phyloP scores from a whole-genome alignment of 1,284 basidiomycete genomes.

The Cutaneotrichosporon dermatis region DNA sequence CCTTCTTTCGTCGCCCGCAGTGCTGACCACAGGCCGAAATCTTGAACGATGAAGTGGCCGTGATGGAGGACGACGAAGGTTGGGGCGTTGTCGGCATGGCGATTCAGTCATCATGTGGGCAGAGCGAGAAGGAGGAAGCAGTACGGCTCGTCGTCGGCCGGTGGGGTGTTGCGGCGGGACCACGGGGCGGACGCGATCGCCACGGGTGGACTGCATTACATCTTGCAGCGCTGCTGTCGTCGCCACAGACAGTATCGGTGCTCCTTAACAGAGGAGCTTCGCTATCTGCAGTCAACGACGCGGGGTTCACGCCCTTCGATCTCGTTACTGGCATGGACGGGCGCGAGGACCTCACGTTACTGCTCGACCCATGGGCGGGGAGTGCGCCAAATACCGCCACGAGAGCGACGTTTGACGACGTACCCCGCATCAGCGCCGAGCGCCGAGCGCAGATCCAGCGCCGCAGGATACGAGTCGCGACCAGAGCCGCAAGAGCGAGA shows the following conservation, averaged over 20 bases:
- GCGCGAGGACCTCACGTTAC: constrained; percentile 68
- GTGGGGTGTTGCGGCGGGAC: constrained; percentile 55
- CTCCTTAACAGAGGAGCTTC: constrained; percentile 88
- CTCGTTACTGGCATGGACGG: constrained; percentile 74
- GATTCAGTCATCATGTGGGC: constrained; percentile 71
- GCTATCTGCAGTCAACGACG: constrained; percentile 65
- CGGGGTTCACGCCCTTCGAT: constrained; percentile 76
- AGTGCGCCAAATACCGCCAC: constrained; percentile 10
- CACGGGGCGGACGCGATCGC: constrained; percentile 45
- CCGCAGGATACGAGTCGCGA: constrained; percentile 59
- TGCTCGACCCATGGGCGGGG: constrained; percentile 55
- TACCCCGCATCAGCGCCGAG: constrained; percentile 9
- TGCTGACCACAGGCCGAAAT: constrained; percentile 27
- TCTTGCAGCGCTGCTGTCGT: constrained; percentile 80
- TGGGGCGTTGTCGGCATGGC: constrained; percentile 69
- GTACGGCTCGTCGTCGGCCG: constrained; percentile 73
- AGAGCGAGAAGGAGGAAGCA: constrained; percentile 76
- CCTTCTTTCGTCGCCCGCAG: neutral
- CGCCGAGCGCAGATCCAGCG: constrained; percentile 51
- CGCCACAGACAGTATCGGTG: constrained; percentile 85
- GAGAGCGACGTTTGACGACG: constrained; percentile 9
- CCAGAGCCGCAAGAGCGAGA: constrained; percentile 49
- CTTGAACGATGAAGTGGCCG: constrained; percentile 31
- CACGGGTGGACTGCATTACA: constrained; percentile 95
- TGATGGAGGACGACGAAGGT: constrained; percentile 71